Evolutionary conservation across 1,139 yeast species (phyloP), one percentile per base, ranked within the genome.

Genomic region (Kurtzmaniella quercitrusa): DNA sequence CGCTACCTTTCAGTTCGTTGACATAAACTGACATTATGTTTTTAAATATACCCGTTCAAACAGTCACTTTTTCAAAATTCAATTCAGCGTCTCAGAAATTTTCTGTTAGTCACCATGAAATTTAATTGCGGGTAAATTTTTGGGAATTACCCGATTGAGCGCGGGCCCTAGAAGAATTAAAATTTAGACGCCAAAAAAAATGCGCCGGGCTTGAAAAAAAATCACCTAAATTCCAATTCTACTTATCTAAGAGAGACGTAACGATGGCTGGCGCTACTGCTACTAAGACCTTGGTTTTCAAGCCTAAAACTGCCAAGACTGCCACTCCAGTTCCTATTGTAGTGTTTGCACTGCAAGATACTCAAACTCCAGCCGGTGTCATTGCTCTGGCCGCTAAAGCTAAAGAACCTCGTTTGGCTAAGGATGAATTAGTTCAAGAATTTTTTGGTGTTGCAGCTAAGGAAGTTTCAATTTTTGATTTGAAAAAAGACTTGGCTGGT

Each of bases 361-460:
- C 96, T 6, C 69, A 72, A 40, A 87, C 96, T 33, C 88, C 95
- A 41, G 65, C 84, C 5, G 69, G 74, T 19, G 57, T 73, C 26
- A 74, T 88, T 48, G 91, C 95, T 39, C 70, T 74, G 47, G 74
- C 81, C 38, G 86, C 89, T 15, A 74, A 72, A 40, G 87, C 78
- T 40, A 89, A 88, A 66, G 96, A 88, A 50, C 95, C 95, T 50
- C 78, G 96, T 63, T 69, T 88, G 56, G 97, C 96, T 42, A 81
- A 81, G 53, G 91, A 87, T 50, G 96, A 85, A 45, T 71, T 88
- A 52, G 82, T 88, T 37, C 70, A 72, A 48, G 80, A 81, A 53
- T 77, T 84, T 58, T 88, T 88, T 57, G 70, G 74, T 33, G 71
- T 78, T 40, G 56, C 80, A 28, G 80, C 93, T 37, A 81, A 82